Evolutionary conservation across 768 basidiomycete species (phyloP).

Genomic region (Lentinula aciculospora): DNA sequence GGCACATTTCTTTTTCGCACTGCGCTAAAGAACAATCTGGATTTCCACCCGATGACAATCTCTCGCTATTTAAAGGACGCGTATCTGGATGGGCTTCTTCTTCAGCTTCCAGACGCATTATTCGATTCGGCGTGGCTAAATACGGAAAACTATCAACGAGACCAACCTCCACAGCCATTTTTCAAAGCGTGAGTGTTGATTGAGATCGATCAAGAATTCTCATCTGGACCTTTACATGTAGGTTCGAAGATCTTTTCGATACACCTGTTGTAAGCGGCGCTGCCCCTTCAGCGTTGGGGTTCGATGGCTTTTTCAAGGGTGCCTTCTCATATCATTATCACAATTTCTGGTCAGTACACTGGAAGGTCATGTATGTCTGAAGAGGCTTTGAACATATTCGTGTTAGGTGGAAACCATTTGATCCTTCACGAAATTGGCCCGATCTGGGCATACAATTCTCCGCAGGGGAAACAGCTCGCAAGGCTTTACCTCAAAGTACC

Average conservation of each 20-base stretch:
- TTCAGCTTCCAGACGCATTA: conserved; percentile 89
- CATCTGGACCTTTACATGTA: conserved; percentile 22
- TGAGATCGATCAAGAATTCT: neutral
- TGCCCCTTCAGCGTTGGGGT: conserved; percentile 82
- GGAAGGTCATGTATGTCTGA: neutral
- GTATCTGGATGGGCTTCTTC: conserved; percentile 72
- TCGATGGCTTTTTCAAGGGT: conserved; percentile 94
- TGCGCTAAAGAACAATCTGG: conserved; percentile 87
- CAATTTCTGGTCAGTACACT: conserved; percentile 69
- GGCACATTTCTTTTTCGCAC: conserved; percentile 93
- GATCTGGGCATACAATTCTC: conserved; percentile 82
- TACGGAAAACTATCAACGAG: conserved; percentile 86
- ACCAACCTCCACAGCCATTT: conserved; percentile 91
- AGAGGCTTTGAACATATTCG: conserved; percentile 6
- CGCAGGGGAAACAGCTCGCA: conserved; percentile 58
- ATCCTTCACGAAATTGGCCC: conserved; percentile 90
- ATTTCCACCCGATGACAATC: conserved; percentile 97
- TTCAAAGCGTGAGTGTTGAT: conserved; percentile 64
- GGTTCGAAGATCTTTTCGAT: conserved; percentile 87
- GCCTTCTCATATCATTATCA: conserved; percentile 97
- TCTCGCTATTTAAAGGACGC: conserved; percentile 89
- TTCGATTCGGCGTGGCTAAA: conserved; percentile 98
- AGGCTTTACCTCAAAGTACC: conserved; percentile 17
- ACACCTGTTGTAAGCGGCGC: conserved; percentile 70
- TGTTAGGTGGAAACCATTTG: conserved; percentile 94